These are phyloP conservation scores for Candida pseudoviswanathii DNA, from an alignment of 1,139 yeast species.

Conservation along the genomic window DNA sequence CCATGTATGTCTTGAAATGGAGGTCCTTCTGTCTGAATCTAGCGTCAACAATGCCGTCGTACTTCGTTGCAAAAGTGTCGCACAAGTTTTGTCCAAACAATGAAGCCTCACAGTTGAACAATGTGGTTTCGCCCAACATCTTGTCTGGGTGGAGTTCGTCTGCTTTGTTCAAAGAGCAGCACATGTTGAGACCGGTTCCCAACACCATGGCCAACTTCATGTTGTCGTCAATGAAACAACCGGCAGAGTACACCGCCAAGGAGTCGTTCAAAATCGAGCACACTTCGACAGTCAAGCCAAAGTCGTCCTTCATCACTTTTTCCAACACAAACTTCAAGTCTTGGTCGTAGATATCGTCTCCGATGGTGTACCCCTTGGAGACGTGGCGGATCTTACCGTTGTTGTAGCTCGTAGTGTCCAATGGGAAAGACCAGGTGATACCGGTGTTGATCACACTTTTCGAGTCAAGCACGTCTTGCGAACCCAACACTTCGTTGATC, in stretches of 20 bases:
- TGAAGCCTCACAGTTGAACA: constrained; percentile 44
- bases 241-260: constrained; percentile 51
- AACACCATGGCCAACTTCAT: constrained; percentile 47
- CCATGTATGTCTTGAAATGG: constrained; percentile 37
- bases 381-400: constrained; percentile 49
- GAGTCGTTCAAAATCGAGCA: constrained; percentile 45
- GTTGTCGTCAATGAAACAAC: constrained; percentile 38
- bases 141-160: constrained; percentile 26
- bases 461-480: constrained; percentile 26
- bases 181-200: constrained; percentile 49
- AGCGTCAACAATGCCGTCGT: constrained; percentile 39
- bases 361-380: constrained; percentile 53
- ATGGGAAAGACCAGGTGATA: constrained; percentile 63
- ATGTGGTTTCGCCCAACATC: constrained; percentile 24
- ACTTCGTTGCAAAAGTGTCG: constrained; percentile 34
- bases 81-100: constrained; percentile 40
- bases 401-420: constrained; percentile 45
- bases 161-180: constrained; percentile 36
- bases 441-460: constrained; percentile 39
- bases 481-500: constrained; percentile 31
- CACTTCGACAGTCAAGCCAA: constrained; percentile 30
- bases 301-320: constrained; percentile 25
- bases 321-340: constrained; percentile 49
- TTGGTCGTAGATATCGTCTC: constrained; percentile 38
- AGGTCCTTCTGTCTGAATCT: constrained; percentile 26